Evolutionary conservation across 257 asterid species (phyloP), one percentile per base, ranked within the genome.

Genomic region (Jacaranda mimosifolia): DNA sequence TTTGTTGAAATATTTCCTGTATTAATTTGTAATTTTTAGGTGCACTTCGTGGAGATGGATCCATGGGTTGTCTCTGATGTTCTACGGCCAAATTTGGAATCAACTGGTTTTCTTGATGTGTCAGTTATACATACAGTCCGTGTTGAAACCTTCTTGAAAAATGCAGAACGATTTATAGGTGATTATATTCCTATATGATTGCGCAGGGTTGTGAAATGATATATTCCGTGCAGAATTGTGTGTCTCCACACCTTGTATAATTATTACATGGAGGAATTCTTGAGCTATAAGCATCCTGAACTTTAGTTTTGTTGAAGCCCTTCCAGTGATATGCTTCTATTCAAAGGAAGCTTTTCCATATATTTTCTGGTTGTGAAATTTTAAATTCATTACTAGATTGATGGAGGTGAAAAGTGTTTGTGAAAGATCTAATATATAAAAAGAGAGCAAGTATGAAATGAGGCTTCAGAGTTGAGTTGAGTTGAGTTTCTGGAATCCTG

Each of bases 41-140:
- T 80, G 18, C 98, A 96, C 86, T 96, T 96, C 75, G 99, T 96
- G 78, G 99, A 96, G 88, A 96, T 96, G 98, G 99, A 93, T 80
- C 98, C 98, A 84, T 95, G 97, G 99, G 97, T 96, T 79, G 83
- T 96, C 78, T 91, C 99, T 18, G 87, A 89, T 82, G 92, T 96
- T 80, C 92, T 96, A 40, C 80, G 78, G 52, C 98, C 97, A 77
- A 96, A 96, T 84, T 85, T 96, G 84, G 97, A 90, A 73, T 78
- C 90, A 56, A 96, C 99, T 56, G 93, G 84, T 63, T 96, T 96
- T 82, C 91, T 90, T 51, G 97, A 91, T 32, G 89, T 82, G 14
- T 93, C 99, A 17, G 87, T 83, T 69, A 89, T 96, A 84, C 99
- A 96, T 59, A 81, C 91, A 68, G 84, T 86, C 63, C 89, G 87